Conservation (phyloP, 768 basidiomycete genomes). For the Nidularia pulvinata region DNA sequence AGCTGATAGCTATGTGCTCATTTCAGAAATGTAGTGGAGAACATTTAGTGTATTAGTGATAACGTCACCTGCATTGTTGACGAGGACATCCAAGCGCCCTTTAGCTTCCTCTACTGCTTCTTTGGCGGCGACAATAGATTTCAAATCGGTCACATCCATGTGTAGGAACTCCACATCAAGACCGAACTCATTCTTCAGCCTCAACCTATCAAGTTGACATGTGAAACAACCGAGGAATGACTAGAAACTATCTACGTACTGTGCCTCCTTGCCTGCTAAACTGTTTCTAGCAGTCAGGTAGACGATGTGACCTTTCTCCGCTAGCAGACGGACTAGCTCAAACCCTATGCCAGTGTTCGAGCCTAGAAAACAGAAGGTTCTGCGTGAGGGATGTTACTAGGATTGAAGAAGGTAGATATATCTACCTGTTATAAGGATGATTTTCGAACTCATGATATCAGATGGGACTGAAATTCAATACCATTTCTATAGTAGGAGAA, state of each 20-base stretch:
- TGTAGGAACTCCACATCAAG: constrained; percentile 29
- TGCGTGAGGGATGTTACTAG: not conserved
- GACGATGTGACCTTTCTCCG: constrained; percentile 39
- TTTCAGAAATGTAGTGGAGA: too few relatives aligned
- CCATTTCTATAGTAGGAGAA: too few relatives aligned
- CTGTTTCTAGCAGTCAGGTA: constrained; percentile 40
- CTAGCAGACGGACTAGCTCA: constrained; percentile 39
- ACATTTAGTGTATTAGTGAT: too few relatives aligned
- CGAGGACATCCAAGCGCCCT: constrained; percentile 40
- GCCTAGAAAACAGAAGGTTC: constrained; percentile 19
- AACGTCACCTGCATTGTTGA: constrained; percentile 27
- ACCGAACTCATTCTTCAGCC: too few relatives aligned
- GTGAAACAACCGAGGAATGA: too few relatives aligned
- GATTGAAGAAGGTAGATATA: not conserved
- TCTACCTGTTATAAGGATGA: constrained; percentile 37
- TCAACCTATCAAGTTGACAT: too few relatives aligned
- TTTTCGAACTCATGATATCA: constrained; percentile 21
- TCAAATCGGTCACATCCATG: constrained; percentile 36
- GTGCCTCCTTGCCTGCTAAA: constrained; percentile 33
- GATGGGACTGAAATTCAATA: too few relatives aligned
- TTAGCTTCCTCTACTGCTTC: constrained; percentile 31
- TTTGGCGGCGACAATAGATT: constrained; percentile 30
- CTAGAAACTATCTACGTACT: too few relatives aligned
- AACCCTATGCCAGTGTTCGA: constrained; percentile 45
- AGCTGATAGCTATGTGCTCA: constrained; percentile 22